These are phyloP conservation scores for Pseudogymnoascus sp. DNA, from an alignment of 2,329 filamentous ascomycete species.

Conservation along the genomic window DNA sequence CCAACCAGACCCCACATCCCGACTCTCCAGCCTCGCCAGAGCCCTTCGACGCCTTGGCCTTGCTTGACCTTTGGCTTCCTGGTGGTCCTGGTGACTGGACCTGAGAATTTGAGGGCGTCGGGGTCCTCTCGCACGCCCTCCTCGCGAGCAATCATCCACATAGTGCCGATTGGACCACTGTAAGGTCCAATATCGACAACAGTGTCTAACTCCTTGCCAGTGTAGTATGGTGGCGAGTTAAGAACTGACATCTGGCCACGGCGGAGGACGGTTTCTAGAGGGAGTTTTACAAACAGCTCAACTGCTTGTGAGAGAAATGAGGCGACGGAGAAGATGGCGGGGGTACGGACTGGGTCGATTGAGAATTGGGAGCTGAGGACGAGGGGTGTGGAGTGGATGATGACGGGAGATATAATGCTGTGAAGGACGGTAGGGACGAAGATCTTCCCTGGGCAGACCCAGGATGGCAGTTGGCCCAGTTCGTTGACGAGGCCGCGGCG, in stretches of 20 bases:
- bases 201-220: constrained; percentile 52
- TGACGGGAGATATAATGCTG: constrained; percentile 73
- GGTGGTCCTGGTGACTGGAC: background rate
- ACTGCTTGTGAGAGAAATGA: constrained; percentile 74
- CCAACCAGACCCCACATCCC: constrained; percentile 50
- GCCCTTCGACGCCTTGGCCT: constrained; percentile 48
- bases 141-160: constrained; percentile 78
- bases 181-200: constrained; percentile 78
- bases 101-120: constrained; percentile 5
- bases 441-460: constrained; percentile 63
- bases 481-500: constrained; percentile 68
- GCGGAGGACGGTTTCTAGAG: constrained; percentile 84
- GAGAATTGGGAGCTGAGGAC: constrained; percentile 78
- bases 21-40: constrained; percentile 53
- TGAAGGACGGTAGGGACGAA: constrained; percentile 81
- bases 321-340: constrained; percentile 72
- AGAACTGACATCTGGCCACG: constrained; percentile 77
- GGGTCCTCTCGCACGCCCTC: constrained; percentile 51
- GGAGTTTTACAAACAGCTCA: constrained; percentile 81
- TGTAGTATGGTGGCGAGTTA: constrained; percentile 43
- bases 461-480: constrained; percentile 71
- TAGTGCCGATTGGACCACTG: constrained; percentile 80
- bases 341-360: constrained; percentile 75
- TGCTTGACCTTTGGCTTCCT: constrained; percentile 27
- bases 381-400: constrained; percentile 77